phyloP scores from a whole-genome alignment of 1,284 basidiomycete genomes.

The Papiliotrema flavescens region DNA sequence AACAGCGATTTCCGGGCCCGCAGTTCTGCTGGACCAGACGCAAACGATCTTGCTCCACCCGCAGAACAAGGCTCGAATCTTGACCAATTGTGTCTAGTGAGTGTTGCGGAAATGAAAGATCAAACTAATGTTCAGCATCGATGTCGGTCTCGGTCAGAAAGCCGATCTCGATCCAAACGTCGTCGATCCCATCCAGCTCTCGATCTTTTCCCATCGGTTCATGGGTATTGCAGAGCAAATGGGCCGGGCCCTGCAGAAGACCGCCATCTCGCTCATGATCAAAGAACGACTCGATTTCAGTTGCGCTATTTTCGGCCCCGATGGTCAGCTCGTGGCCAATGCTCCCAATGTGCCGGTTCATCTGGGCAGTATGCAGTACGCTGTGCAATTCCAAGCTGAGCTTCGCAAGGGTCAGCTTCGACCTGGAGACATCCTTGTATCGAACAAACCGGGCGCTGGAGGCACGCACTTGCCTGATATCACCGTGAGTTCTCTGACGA shows the following conservation, averaged over 20 bases:
- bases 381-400: conserved; percentile 45
- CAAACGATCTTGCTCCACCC: conserved; percentile 17
- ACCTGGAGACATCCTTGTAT: conserved; percentile 51
- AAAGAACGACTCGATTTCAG: conserved; percentile 48
- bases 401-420: conserved; percentile 33
- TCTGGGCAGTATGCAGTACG: conserved; percentile 46
- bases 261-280: conserved; percentile 45
- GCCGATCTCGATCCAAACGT: not conserved
- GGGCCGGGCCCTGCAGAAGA: conserved; percentile 52
- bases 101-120: not conserved
- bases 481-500: conserved; percentile 18
- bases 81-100: conserved; percentile 18
- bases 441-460: conserved; percentile 47
- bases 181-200: conserved; percentile 2
- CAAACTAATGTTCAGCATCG: conserved; percentile 10
- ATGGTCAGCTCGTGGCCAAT: conserved; percentile 52
- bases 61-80: conserved; percentile 16
- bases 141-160: conserved; percentile 10
- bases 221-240: conserved; percentile 53
- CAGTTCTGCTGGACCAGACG: conserved; percentile 8
- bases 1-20: conserved; percentile 4
- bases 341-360: conserved; percentile 55
- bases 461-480: conserved; percentile 45
- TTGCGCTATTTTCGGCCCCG: conserved; percentile 53
- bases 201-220: conserved; percentile 52